A percentile compares a stretch with the other conserved stretches of the same genome.
Evolutionary conservation across 108 stramenopile genomes (phyloP).

Genomic region (Discostella stelligeroides): DNA sequence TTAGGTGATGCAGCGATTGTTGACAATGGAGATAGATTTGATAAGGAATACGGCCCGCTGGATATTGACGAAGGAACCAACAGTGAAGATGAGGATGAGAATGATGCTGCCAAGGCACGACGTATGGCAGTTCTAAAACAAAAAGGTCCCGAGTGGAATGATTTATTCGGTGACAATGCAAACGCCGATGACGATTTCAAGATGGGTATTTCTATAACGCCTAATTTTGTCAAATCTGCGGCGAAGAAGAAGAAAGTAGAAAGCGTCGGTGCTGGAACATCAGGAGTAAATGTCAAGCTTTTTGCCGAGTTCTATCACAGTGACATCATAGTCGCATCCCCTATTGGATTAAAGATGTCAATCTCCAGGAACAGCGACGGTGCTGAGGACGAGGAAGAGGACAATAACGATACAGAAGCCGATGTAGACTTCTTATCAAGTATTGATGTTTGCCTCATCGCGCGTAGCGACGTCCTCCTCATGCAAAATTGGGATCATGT

Average conservation of each 20-base stretch:
- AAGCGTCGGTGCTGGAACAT: slow-evolving; percentile 17
- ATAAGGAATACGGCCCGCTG: slow-evolving; percentile 66
- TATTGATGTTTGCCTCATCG: slow-evolving; percentile 87
- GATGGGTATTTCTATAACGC: slow-evolving; percentile 82
- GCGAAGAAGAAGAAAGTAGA: slow-evolving; percentile 44
- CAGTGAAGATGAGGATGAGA: slow-evolving; percentile 31
- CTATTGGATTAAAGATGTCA: slow-evolving; percentile 87
- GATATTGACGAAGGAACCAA: slow-evolving; percentile 48
- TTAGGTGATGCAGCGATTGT: slow-evolving; percentile 49
- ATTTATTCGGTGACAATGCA: slow-evolving; percentile 84
- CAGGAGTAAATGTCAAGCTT: slow-evolving; percentile 66
- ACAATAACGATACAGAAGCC: slow-evolving; percentile 58
- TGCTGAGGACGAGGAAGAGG: slow-evolving; percentile 47
- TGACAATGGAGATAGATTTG: slow-evolving; percentile 69
- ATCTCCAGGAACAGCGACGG: no score
- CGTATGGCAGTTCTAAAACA: slow-evolving; percentile 45
- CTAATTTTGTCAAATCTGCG: slow-evolving; percentile 62
- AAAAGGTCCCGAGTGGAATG: slow-evolving; percentile 89
- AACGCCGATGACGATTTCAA: slow-evolving; percentile 96
- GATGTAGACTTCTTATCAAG: slow-evolving; percentile 89
- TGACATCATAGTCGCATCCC: slow-evolving; percentile 94
- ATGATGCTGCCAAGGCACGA: slow-evolving; percentile 27
- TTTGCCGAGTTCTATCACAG: slow-evolving; percentile 94
- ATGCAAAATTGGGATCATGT: slow-evolving; percentile 99
- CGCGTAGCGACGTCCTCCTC: slow-evolving; percentile 80